Evolutionary conservation across 768 basidiomycete genomes (phyloP).

Genomic region (Mycena floridula): DNA sequence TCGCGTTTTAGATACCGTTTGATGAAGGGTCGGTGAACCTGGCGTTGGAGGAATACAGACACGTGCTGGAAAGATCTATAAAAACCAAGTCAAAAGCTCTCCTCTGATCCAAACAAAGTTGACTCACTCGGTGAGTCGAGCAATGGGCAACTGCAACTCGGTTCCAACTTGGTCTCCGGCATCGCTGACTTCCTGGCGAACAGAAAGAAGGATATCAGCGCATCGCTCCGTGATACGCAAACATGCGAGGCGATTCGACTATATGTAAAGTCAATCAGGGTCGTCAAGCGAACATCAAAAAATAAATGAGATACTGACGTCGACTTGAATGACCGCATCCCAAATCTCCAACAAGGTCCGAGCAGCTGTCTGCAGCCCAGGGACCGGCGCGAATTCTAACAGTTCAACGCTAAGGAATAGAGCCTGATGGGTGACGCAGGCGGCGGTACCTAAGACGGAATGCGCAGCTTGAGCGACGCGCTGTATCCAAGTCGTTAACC

Average conservation of each 20-base stretch:
- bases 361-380: slow-evolving; percentile 42
- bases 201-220: slow-evolving; percentile 58
- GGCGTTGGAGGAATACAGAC: slow-evolving; percentile 47
- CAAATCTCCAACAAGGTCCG: slow-evolving; percentile 46
- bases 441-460: slow-evolving; percentile 26
- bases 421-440: slow-evolving; percentile 28
- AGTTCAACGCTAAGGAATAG: slow-evolving; percentile 28
- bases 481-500: slow-evolving; percentile 9
- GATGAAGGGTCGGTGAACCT: slow-evolving; percentile 63
- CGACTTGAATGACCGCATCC: slow-evolving; percentile 49
- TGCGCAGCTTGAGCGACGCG: slow-evolving; percentile 22
- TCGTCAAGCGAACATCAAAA: background rate
- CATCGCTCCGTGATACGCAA: slow-evolving; percentile 70
- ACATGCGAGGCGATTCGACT: slow-evolving; percentile 67
- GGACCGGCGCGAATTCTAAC: slow-evolving; percentile 43
- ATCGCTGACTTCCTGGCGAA: slow-evolving; percentile 55
- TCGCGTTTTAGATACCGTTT: slow-evolving; percentile 74
- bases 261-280: background rate
- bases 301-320: slow-evolving; percentile 33
- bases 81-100: background rate
- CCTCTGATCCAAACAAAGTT: background rate
- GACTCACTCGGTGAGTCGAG: slow-evolving; percentile 43
- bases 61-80: slow-evolving; percentile 38
- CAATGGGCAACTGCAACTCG: slow-evolving; percentile 46
- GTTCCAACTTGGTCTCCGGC: slow-evolving; percentile 45